Evolutionary conservation across 2,329 filamentous ascomycete species (phyloP), one percentile per base, ranked within the genome.

Genomic region (Penicillium sp.): DNA sequence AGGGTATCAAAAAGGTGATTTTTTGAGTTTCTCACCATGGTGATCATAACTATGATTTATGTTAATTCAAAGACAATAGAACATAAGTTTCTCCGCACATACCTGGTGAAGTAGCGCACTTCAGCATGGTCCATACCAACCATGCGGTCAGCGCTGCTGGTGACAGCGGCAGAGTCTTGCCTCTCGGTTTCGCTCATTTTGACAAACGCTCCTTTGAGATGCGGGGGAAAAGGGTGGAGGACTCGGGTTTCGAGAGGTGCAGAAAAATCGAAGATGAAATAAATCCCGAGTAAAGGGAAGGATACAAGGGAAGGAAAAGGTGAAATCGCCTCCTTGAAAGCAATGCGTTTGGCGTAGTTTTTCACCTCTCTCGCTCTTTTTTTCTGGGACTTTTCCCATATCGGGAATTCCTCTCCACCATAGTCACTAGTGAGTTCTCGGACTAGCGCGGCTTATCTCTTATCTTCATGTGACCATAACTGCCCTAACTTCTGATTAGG

Each of bases 61-160:
- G 68, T 71, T 61, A 72, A 67, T 55, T 63, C 58, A 17, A 30
- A 46, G 58, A 35, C 19, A 51, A n/a, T 29, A 30, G 9, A 19
- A 47, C 46, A 17, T 7, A 45, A 31, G 23, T 8, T 46, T 21
- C 29, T 56, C 53, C 29, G 2, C 1, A 61, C 76, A 68, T 82
- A 96, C 93, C 93, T 97, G 83, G 97, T 98, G 84, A 98, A 98
- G 85, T 98, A 99, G 81, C 98, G 95, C 80, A 96, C 93, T 85
- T 99, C 95, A 67, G 93, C 95, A 83, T 97, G 93, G 77, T 91
- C 90, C 86, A 97, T 89, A 71, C 79, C 81, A 38, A 79, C 78
- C 79, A 82, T 81, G 64, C 79, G 75, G 67, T 83, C 81, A 64
- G 80, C 80, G 60, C 78, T 81, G 72, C 77, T 79, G 57, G 71